Conservation (phyloP, 495 filamentous ascomycete genomes). For the Penicillium arizonense region DNA sequence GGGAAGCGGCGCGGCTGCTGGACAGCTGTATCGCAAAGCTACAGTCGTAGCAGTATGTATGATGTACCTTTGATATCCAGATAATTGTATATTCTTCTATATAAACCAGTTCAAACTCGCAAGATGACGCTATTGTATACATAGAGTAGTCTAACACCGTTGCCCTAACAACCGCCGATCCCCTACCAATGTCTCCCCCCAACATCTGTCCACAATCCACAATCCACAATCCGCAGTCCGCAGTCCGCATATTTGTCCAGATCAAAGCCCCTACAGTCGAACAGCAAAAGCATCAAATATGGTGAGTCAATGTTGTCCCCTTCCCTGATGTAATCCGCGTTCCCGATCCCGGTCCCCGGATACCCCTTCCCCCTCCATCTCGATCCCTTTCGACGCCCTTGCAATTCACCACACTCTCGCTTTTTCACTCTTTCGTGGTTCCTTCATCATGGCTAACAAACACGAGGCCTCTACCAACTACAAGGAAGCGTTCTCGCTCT, state of each 20-base stretch:
- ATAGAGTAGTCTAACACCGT: constrained; percentile 7
- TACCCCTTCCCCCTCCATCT: constrained; percentile 2
- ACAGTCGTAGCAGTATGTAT: constrained; percentile 16
- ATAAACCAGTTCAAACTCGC: background rate
- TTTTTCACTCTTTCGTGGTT: background rate
- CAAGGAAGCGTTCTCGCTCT: constrained; percentile 99
- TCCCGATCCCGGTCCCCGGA: background rate
- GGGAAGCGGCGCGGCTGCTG: constrained; percentile 79
- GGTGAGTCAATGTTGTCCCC: constrained; percentile 9
- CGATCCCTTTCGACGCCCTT: background rate
- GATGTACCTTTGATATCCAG: constrained; percentile 7
- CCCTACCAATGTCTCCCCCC: constrained; percentile 8
- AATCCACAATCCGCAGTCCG: constrained; percentile 11
- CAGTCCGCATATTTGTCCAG: constrained; percentile 9
- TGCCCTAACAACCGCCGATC: constrained; percentile 29
- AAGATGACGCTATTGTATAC: background rate
- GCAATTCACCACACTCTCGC: constrained; percentile 9
- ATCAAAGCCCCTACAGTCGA: background rate
- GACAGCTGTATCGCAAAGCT: constrained; percentile 74
- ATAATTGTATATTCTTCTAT: constrained; percentile 1
- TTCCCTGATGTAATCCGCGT: constrained; percentile 2
- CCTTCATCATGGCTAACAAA: constrained; percentile 28
- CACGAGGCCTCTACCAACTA: constrained; percentile 92
- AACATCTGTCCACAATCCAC: background rate
- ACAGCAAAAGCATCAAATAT: constrained; percentile 2